Percentiles rank a stretch among this genome's conserved stretches.
These are phyloP conservation scores for Malus asiatica DNA, from an alignment of 306 rosid species.

Conservation along the genomic window DNA sequence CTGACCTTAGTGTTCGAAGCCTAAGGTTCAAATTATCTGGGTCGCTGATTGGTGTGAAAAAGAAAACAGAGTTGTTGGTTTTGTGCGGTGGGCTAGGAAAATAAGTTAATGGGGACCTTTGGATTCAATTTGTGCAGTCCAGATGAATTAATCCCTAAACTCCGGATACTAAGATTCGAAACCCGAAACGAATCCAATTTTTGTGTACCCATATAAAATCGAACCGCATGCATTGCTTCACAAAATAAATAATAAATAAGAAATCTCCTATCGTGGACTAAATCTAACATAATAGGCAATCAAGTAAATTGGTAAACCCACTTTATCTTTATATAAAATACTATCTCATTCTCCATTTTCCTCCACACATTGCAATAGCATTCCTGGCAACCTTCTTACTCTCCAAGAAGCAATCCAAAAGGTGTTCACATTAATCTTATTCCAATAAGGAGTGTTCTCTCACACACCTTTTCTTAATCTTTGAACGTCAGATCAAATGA, in stretches of 20 bases:
- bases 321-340: neutral
- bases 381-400: neutral
- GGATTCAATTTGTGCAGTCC: rapidly evolving
- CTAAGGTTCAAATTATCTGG: too few relatives aligned
- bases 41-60: too few relatives aligned
- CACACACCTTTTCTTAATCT: too few relatives aligned
- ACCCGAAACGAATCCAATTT: too few relatives aligned
- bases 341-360: neutral
- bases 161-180: rapidly evolving
- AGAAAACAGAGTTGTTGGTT: too few relatives aligned
- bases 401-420: neutral
- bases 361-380: neutral
- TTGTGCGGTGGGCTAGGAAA: too few relatives aligned
- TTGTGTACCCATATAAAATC: neutral
- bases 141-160: too few relatives aligned
- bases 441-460: neutral
- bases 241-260: neutral
- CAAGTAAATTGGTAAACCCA: neutral
- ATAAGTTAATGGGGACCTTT: too few relatives aligned
- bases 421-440: neutral
- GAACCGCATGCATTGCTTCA: neutral
- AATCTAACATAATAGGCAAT: neutral
- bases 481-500: too few relatives aligned
- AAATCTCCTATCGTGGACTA: neutral
- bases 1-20: rapidly evolving